A percentile compares a stretch with the other conserved stretches of the same genome.
These are phyloP conservation scores for Phytophthora pluvialis DNA, from an alignment of 352 stramenopile genomes.

Conservation along the genomic window DNA sequence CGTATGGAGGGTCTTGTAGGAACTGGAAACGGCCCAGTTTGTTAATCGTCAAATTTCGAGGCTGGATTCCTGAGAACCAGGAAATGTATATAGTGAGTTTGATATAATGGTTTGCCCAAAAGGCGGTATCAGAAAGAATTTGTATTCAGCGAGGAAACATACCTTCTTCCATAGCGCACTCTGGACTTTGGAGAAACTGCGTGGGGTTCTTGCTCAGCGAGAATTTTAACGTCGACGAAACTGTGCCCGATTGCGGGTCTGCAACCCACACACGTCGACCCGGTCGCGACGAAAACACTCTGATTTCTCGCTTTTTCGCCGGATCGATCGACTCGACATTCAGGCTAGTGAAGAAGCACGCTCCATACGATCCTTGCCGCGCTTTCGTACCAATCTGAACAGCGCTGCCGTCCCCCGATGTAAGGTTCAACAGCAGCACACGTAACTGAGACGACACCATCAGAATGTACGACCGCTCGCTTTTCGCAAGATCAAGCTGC, in stretches of 20 bases:
- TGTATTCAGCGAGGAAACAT: constrained; percentile 12
- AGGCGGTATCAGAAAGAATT: not conserved
- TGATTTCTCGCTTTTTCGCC: constrained; percentile 62
- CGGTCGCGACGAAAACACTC: constrained; percentile 84
- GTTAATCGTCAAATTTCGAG: constrained; percentile 81
- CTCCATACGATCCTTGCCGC: constrained; percentile 81
- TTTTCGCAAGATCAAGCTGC: constrained; percentile 72
- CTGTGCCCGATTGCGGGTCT: constrained; percentile 73
- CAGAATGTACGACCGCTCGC: constrained; percentile 62
- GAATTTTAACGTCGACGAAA: constrained; percentile 88
- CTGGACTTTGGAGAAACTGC: constrained; percentile 62
- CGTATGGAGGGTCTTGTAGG: constrained; percentile 61
- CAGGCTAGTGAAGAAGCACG: constrained; percentile 78
- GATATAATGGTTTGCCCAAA: not conserved
- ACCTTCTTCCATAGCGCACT: constrained; percentile 66
- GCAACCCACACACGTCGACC: constrained; percentile 85
- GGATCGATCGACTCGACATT: constrained; percentile 67
- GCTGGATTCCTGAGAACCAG: constrained; percentile 49
- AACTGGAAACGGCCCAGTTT: constrained; percentile 82
- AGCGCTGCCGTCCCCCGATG: constrained; percentile 66
- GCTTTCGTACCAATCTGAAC: constrained; percentile 87
- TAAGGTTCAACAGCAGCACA: constrained; percentile 81
- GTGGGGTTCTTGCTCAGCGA: constrained; percentile 71
- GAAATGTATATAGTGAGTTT: not conserved
- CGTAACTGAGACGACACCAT: constrained; percentile 87